Conservation (phyloP, 306 rosid genomes). For the Castanea sativa region DNA sequence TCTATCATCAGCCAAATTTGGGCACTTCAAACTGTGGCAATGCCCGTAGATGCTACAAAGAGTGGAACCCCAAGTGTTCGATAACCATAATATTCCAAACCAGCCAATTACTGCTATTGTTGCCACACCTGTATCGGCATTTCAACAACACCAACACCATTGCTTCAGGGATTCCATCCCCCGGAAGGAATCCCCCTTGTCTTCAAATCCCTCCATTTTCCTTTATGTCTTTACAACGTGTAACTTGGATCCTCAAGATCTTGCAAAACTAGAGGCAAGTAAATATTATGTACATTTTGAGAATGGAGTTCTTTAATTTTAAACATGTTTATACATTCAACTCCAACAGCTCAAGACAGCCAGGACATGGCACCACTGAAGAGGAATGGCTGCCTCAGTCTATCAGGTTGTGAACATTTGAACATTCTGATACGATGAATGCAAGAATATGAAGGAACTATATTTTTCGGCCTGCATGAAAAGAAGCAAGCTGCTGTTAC, state of each 20-base stretch:
- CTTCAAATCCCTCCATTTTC: constrained; percentile 81
- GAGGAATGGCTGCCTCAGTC: constrained; percentile 74
- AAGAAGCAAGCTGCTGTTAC: too few relatives aligned
- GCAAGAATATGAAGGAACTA: constrained; percentile 35
- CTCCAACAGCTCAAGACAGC: constrained; percentile 85
- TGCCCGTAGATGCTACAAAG: too few relatives aligned
- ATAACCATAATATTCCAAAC: constrained; percentile 77
- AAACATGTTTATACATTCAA: constrained; percentile 76
- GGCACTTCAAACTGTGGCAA: too few relatives aligned
- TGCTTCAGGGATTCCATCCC: constrained; percentile 80
- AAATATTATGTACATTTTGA: constrained; percentile 8
- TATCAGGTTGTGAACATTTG: constrained; percentile 59
- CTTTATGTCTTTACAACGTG: constrained; percentile 86
- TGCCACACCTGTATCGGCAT: constrained; percentile 50
- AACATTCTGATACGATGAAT: constrained; percentile 15
- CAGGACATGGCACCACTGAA: constrained; percentile 73
- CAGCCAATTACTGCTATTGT: constrained; percentile 68
- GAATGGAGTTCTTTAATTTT: constrained; percentile 44
- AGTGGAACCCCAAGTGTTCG: too few relatives aligned
- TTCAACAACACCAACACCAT: constrained; percentile 73
- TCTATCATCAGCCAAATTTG: too few relatives aligned
- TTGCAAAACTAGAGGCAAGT: constrained; percentile 93
- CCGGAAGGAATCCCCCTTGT: constrained; percentile 77
- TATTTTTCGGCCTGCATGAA: too few relatives aligned
- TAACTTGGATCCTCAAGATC: constrained; percentile 89